phyloP scores from a whole-genome alignment of 1,284 basidiomycete genomes.

The Trametes sp. region DNA sequence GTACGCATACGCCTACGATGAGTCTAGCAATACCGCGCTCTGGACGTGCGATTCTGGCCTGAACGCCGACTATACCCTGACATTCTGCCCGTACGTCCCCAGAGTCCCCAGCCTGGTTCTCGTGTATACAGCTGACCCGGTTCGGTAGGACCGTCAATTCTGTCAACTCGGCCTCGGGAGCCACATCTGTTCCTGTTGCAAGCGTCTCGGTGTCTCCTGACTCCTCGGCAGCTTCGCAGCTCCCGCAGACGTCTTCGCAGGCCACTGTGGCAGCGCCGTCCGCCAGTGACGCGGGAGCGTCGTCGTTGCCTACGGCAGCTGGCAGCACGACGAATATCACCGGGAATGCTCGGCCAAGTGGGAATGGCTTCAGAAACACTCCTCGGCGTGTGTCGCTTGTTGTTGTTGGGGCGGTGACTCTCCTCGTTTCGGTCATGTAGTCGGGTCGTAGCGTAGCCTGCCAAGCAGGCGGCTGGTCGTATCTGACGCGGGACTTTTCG shows the following conservation, averaged over 20 bases:
- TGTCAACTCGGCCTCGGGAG: neutral
- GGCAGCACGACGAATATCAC: constrained; percentile 4
- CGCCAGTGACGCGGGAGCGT: neutral
- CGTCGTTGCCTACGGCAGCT: neutral
- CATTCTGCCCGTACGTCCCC: constrained; percentile 53
- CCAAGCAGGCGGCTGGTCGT: too few relatives aligned
- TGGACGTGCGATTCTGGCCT: constrained; percentile 50
- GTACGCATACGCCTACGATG: constrained; percentile 62
- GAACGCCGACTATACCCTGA: constrained; percentile 55
- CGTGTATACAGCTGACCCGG: neutral
- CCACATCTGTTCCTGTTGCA: neutral
- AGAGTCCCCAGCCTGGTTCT: neutral
- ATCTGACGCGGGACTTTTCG: too few relatives aligned
- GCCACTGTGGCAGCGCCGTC: neutral
- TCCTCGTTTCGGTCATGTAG: neutral
- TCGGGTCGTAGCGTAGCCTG: too few relatives aligned
- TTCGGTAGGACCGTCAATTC: neutral
- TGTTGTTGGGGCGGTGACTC: neutral
- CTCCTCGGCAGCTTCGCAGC: neutral
- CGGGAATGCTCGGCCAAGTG: neutral
- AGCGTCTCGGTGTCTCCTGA: neutral
- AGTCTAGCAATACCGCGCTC: constrained; percentile 53
- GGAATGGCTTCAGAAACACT: neutral
- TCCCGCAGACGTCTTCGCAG: neutral
- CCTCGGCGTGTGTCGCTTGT: neutral